Evolutionary conservation across 768 basidiomycete species (phyloP), one percentile per base, ranked within the genome.

Genomic region (Russula vinacea): DNA sequence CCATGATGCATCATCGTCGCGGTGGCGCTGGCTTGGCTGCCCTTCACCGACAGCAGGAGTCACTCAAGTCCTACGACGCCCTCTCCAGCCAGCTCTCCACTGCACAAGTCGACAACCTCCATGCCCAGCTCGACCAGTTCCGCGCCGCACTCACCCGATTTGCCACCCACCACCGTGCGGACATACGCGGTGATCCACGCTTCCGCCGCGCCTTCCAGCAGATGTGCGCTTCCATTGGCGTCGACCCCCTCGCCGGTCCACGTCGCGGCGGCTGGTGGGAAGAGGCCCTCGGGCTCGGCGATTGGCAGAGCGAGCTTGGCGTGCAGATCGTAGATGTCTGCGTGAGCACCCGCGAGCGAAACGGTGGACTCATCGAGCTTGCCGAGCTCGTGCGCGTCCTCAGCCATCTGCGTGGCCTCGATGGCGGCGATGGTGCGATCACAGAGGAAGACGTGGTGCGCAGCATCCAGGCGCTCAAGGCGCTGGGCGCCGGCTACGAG

Each of bases 291-390:
- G 88, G 88, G 9, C 76, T 97, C 59, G 87, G 92, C 17, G 97
- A 98, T 73, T 98, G 94, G 93, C 90, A 94, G 70, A 90, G 92
- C 73, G 95, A 97, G 71, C 83, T 98, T 7, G 93, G 94, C 11
- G 93, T 98, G 44, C 96, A 96, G 77, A 90, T 96, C 65, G 92
- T 97, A 56, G 93, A 94, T 72, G 83, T 94, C 49, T 94, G 92
- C 70, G 88, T 94, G 51, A 89, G 84, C 77, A 94, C 91, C 17
- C 80, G 93, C 62, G 90, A 91, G 68, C 79, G 87, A 51, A 98
- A 98, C 70, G 97, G 97, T 0, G 97, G 97, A 0, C 76, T 99
- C 58, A 92, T 99, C 54, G 89, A 91, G 71, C 83, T 98, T 80
- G 80, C 81, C 7, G 94, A 98, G 74, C 80, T 98, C 50, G 78